Base-by-base conservation (phyloP, 106 monocot species). In the Posidonia australis region DNA sequence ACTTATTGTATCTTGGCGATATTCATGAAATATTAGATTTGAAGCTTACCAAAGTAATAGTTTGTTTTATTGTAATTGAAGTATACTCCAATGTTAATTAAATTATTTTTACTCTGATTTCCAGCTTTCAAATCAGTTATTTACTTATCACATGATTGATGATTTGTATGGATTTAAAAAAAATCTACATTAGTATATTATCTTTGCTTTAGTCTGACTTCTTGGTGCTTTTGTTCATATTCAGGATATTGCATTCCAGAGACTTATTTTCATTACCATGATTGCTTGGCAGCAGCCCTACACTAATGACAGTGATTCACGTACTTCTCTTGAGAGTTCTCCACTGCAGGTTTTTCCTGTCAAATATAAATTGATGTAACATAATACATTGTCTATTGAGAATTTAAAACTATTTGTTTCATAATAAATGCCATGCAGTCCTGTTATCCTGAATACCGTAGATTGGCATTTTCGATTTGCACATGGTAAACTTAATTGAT, bases 241-340 rank as follows among this genome's bases (percentile, higher is more conserved):
- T 6, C 80, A 98, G 96, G 96, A 98, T 25, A 66, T 77, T 79
- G 84, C 90, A 65, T 98, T 98, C 72, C 96, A 87, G 77, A 87
- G 80, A 76, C 84, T 98, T 70, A 72, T 98, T 66, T 98, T 98
- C 68, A 70, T 98, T 63, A 90, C 96, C 18, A 98, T 98, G 96
- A 84, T 98, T 72, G 96, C 87, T 51, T 98, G 96, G 96, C 86
- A 98, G 74, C 67, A 87, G 10, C 90, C 96, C 46, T 90, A 90
- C 54, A 52, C 63, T 32, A 69, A 74, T 42, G 61, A 57, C 65
- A 69, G 41, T 54, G 74, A 74, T 71, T 41, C 54, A 58, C 75
- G 66, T 41, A 20, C 60, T 63, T 70, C 74, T 20, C 41, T 64
- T 48, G 82, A 84, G 73, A 83, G 61, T 49, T 84, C 67, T 59